phyloP scores from a whole-genome alignment of 495 filamentous ascomycete species.

The Aspergillus leporis region DNA sequence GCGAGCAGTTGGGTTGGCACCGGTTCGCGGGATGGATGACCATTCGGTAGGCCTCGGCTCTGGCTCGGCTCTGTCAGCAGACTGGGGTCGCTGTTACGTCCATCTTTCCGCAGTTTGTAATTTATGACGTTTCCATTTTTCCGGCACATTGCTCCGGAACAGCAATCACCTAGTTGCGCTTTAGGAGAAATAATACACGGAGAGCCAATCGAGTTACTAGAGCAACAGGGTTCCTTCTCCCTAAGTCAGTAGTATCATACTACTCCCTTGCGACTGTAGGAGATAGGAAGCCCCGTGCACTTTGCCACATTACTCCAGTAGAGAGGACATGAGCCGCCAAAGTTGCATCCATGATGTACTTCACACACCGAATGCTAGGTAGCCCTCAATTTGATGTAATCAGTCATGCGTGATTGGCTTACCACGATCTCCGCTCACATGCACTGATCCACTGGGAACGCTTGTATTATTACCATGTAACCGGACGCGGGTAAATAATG shows the following conservation, averaged over 20 bases:
- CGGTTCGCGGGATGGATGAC: conserved; percentile 47
- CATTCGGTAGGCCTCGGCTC: conserved; percentile 61
- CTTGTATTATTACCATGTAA: conserved; percentile 3
- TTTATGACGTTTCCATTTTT: conserved; percentile 46
- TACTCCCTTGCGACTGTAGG: background rate
- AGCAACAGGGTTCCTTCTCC: background rate
- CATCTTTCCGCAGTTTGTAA: conserved; percentile 27
- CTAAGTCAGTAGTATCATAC: background rate
- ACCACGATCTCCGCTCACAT: conserved; percentile 9
- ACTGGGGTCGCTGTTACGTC: conserved; percentile 17
- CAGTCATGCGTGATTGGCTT: conserved; percentile 2
- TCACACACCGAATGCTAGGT: background rate
- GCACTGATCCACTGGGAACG: background rate
- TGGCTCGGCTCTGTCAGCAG: conserved; percentile 35
- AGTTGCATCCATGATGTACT: conserved; percentile 17
- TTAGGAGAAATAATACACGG: conserved; percentile 22
- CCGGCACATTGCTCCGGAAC: conserved; percentile 30
- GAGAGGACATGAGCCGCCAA: no score
- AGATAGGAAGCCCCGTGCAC: background rate
- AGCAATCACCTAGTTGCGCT: conserved; percentile 22
- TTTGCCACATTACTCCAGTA: conserved; percentile 5
- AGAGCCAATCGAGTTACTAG: background rate
- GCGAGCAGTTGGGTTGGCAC: conserved; percentile 36
- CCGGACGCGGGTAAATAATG: conserved; percentile 4
- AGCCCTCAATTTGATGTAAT: conserved; percentile 19